phyloP scores from a whole-genome alignment of 2,329 filamentous ascomycete genomes.

The Fusarium humuli region DNA sequence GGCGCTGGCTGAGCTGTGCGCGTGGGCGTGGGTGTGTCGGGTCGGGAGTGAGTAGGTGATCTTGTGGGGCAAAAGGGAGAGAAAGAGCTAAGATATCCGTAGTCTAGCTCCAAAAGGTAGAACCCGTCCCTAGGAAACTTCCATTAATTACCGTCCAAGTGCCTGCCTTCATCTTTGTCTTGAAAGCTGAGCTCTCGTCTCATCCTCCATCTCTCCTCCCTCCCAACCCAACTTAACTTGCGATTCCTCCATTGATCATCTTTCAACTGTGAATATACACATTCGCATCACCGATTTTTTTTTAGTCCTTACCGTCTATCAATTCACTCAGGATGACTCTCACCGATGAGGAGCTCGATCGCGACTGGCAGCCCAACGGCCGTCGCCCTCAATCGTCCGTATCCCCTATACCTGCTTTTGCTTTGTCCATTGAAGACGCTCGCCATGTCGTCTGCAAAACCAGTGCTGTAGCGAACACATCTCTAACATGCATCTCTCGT shows the following conservation, averaged over 20 bases:
- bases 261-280: slow-evolving; percentile 14
- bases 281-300: background rate
- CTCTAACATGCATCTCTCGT: slow-evolving; percentile 25
- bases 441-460: slow-evolving; percentile 2
- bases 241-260: background rate
- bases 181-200: slow-evolving; percentile 23
- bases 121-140: slow-evolving; percentile 36
- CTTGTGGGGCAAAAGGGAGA: slow-evolving; percentile 30
- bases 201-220: background rate
- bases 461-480: slow-evolving; percentile 24
- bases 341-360: slow-evolving; percentile 77
- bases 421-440: slow-evolving; percentile 62
- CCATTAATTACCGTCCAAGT: slow-evolving; percentile 33
- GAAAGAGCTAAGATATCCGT: background rate
- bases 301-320: background rate
- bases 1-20: slow-evolving; percentile 21
- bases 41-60: slow-evolving; percentile 7
- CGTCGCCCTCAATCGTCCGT: slow-evolving; percentile 87
- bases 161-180: slow-evolving; percentile 6
- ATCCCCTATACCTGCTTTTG: slow-evolving; percentile 63
- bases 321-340: slow-evolving; percentile 46
- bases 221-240: background rate
- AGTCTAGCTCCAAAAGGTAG: slow-evolving; percentile 26
- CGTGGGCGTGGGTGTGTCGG: background rate
- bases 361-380: slow-evolving; percentile 83